Evolutionary conservation across 805 yeast species (phyloP), one percentile per base, ranked within the genome.

Genomic region (Sporopachydermia lactativora): DNA sequence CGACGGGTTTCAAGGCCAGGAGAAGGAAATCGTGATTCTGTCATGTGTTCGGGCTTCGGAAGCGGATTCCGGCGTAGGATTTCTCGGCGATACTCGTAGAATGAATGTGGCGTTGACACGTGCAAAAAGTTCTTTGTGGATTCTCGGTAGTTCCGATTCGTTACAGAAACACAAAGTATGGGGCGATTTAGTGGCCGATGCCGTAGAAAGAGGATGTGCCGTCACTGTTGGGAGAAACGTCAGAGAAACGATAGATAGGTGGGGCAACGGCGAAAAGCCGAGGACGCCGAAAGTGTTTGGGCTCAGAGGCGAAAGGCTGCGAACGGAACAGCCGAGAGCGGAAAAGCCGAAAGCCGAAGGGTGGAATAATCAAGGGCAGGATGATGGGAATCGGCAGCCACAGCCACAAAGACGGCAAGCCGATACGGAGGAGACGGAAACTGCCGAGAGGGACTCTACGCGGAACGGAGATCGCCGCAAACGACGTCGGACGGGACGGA

Each of bases 1-100:
- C 45, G 99, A 92, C 68, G 98, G 97, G 1, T 92, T 88, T 56
- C 99, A 86, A 63, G 96, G 95, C 47, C 97, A 92, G 59, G 99
- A 92, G 55, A 92, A 89, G 58, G 96, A 89, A 47, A 75, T 92
- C 38, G 84, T 92, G 46, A 73, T 92, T 39, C 79, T 92, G 67
- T 86, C 97, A 0, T 89, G 97, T 73, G 99, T 92, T 3, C 73
- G 98, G 51, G 95, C 97, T 1, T 65, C 71, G 11, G 71, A 68
- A 5, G 48, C 52, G 19, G 1, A 41, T 39, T 62, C 69, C 17
- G 70, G 76, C 38, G 84, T 89, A 44, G 98, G 97, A 14, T 92
- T 92, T 60, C 68, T 92, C 55, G 78, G 81, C 38, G 99, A 92
- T 60, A 70, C 78, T 34, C 71, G 98, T 47, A 82, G 98, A 64